Evolutionary conservation across 495 filamentous ascomycete genomes (phyloP).

Genomic region (Aspergillus diversus): DNA sequence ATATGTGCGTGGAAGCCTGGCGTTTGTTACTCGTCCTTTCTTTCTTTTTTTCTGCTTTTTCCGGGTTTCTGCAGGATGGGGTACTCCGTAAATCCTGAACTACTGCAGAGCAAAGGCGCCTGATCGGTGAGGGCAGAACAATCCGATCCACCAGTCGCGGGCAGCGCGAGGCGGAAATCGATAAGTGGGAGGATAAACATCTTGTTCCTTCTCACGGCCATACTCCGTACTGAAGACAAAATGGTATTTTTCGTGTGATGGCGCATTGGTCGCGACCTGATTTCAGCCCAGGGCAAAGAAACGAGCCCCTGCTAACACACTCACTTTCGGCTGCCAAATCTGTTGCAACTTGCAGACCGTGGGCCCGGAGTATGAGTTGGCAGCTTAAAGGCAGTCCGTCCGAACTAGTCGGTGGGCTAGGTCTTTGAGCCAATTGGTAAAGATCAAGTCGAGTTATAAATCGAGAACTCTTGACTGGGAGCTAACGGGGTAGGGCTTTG

Average conservation of each 20-base stretch:
- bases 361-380: not conserved
- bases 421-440: not conserved
- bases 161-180: not conserved
- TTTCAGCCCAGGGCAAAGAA: not conserved
- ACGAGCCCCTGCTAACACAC: not conserved
- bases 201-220: not conserved
- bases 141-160: not conserved
- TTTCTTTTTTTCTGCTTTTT: too few relatives aligned
- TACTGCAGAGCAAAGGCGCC: not conserved
- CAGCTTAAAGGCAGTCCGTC: not conserved
- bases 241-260: not conserved
- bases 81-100: not conserved
- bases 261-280: not conserved
- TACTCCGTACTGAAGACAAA: too few relatives aligned
- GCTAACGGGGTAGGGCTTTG: too few relatives aligned
- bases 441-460: not conserved
- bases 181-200: not conserved
- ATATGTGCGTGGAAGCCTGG: not conserved
- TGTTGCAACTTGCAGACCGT: not conserved
- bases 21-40: too few relatives aligned
- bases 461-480: too few relatives aligned
- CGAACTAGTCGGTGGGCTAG: not conserved
- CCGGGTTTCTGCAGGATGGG: not conserved
- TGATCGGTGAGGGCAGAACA: not conserved
- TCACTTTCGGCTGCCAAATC: not conserved